Percentiles rank a stretch among this genome's conserved stretches.
Evolutionary conservation across 2,329 filamentous ascomycete genomes (phyloP).

Genomic region (Fusarium equiseti): DNA sequence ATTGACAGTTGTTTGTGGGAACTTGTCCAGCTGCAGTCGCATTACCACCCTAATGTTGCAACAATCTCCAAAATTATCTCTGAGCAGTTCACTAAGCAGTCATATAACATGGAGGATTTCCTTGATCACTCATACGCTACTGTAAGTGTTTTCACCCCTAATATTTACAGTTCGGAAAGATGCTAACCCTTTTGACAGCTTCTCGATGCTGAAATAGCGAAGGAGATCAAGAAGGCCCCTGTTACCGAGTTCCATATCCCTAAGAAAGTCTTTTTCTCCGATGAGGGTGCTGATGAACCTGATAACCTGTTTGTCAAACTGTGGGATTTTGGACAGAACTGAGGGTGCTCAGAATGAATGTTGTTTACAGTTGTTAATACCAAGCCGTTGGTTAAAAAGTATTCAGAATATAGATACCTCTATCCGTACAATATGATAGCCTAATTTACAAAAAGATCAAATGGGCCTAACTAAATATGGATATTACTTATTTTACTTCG

Average conservation of each 20-base stretch:
- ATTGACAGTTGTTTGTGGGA: conserved; percentile 97
- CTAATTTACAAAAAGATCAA: conserved; percentile 1
- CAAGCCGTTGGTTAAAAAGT: conserved; percentile 3
- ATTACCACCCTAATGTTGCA: conserved; percentile 97
- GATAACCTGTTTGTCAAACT: conserved; percentile 70
- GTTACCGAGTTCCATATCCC: conserved; percentile 96
- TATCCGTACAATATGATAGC: neutral
- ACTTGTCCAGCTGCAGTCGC: conserved; percentile 87
- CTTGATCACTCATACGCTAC: conserved; percentile 91
- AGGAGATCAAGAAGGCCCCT: conserved; percentile 85
- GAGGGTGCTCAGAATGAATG: conserved; percentile 19
- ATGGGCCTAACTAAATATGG: neutral
- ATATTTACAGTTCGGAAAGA: neutral
- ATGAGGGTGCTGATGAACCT: conserved; percentile 61
- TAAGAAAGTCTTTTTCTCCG: conserved; percentile 77
- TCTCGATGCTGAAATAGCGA: conserved; percentile 84
- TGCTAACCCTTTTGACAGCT: conserved; percentile 64
- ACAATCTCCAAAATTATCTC: conserved; percentile 93
- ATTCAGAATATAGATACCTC: conserved; percentile 1
- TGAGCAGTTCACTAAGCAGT: conserved; percentile 96
- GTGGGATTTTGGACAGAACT: conserved; percentile 65
- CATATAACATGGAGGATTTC: conserved; percentile 97
- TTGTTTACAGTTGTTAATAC: conserved; percentile 15
- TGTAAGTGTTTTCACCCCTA: conserved; percentile 62
- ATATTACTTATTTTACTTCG: neutral